These are phyloP conservation scores for Aspergillus sp. DNA, from an alignment of 2,329 filamentous ascomycete species.

Conservation along the genomic window DNA sequence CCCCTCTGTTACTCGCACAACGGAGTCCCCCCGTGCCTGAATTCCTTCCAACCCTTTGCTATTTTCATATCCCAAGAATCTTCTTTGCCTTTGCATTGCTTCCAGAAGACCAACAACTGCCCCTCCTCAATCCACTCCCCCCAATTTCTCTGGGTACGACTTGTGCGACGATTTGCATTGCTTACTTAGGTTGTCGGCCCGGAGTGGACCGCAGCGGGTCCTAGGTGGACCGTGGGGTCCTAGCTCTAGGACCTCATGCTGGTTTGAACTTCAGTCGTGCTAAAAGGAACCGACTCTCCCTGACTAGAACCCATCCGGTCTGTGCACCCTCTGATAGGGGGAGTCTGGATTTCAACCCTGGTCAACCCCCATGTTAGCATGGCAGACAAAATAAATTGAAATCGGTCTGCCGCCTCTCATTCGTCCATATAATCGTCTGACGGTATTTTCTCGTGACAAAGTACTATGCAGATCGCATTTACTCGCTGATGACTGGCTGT, in stretches of 20 bases:
- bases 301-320: conserved; percentile 19
- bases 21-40: background rate
- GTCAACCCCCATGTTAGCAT: conserved; percentile 4
- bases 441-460: conserved; percentile 25
- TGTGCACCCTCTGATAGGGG: conserved; percentile 21
- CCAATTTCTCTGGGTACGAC: conserved; percentile 1
- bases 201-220: conserved; percentile 30
- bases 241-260: conserved; percentile 23
- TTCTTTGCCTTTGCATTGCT: conserved; percentile 1
- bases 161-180: conserved; percentile 25
- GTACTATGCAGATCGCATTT: conserved; percentile 24
- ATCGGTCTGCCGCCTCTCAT: conserved; percentile 18
- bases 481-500: conserved; percentile 15
- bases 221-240: conserved; percentile 25
- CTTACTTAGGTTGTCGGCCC: conserved; percentile 30
- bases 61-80: background rate
- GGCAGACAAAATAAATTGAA: conserved; percentile 21
- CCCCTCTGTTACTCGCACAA: background rate
- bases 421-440: conserved; percentile 17
- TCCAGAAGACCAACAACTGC: background rate
- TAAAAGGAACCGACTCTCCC: conserved; percentile 13
- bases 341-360: conserved; percentile 15
- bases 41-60: too few relatives aligned
- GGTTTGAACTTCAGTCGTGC: conserved; percentile 9
- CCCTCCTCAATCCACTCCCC: background rate